Percentiles rank a stretch among this genome's conserved stretches.
Conservation (phyloP, 1,284 basidiomycete genomes). For the Bondarzewia mesenterica region DNA sequence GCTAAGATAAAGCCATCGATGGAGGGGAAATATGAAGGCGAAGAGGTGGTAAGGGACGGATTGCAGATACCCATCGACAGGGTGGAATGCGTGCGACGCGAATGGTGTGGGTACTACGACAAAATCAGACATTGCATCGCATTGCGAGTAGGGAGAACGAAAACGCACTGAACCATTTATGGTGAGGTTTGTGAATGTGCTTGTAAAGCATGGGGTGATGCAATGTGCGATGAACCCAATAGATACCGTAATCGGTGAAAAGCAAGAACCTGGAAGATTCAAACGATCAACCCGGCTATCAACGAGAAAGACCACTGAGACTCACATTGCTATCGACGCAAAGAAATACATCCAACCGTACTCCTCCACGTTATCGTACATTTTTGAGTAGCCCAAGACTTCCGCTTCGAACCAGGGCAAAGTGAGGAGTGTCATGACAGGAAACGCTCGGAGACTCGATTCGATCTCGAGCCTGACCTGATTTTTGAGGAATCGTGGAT, state of each 20-base stretch:
- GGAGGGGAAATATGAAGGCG: slow-evolving; percentile 87
- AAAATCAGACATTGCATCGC: slow-evolving; percentile 4
- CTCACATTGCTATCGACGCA: slow-evolving; percentile 44
- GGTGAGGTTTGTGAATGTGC: slow-evolving; percentile 90
- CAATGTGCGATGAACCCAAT: slow-evolving; percentile 91
- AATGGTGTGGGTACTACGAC: slow-evolving; percentile 87
- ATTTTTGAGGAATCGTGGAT: slow-evolving; percentile 88
- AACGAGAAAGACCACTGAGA: background rate
- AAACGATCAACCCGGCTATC: background rate
- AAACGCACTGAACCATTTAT: slow-evolving; percentile 89
- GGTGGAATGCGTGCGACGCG: slow-evolving; percentile 96
- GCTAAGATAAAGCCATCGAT: slow-evolving; percentile 73
- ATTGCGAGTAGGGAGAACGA: slow-evolving; percentile 13
- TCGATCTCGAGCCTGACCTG: slow-evolving; percentile 84
- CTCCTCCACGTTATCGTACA: slow-evolving; percentile 75
- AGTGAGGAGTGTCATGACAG: slow-evolving; percentile 73
- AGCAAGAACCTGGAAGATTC: slow-evolving; percentile 60
- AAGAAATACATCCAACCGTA: slow-evolving; percentile 64
- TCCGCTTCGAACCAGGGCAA: slow-evolving; percentile 94
- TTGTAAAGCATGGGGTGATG: slow-evolving; percentile 90
- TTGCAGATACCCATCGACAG: slow-evolving; percentile 90
- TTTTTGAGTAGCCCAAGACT: slow-evolving; percentile 76
- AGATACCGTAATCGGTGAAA: slow-evolving; percentile 90
- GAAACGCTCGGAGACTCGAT: slow-evolving; percentile 72
- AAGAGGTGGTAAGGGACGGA: slow-evolving; percentile 94